Base-by-base conservation (phyloP, 2,329 filamentous ascomycete genomes). In the Ceratocystis smalleyi region DNA sequence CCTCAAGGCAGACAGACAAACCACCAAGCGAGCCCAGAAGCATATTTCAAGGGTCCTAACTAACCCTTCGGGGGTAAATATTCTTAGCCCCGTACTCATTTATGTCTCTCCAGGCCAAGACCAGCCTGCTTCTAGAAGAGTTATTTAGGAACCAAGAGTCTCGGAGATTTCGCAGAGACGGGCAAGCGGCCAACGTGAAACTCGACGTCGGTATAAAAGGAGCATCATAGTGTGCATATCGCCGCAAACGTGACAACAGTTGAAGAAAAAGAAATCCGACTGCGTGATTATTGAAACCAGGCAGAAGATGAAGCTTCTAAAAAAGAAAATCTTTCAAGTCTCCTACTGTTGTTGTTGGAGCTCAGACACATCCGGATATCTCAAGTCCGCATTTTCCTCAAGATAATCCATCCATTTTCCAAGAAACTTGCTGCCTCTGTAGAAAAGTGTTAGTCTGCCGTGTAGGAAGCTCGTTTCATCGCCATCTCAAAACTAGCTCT, bases 321-420 rank as follows among this genome's bases (percentile, higher is more conserved):
- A 43, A 55, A 55, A 43, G 47, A 51, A 35, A 65, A 22, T 27
- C 27, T 17, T 19, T 32, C 27, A 40, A 54, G 47, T 15, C 54
- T 17, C 22, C 27, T 47, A 64, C 54, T 59, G 60, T 43, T 49
- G 51, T 30, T 47, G 43, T 51, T 65, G 64, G 15, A 80, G 68
- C 12, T 73, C 73, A 5, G 77, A 73, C 47, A 84, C 71, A 71
- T 94, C 88, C 2, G 92, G 90, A 75, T 96, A 97, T 71, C 94
- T 80, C 69, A 97, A 76, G 75, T 97, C 92, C 6, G 91, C 88
- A 70, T 95, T 79, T 68, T 96, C 89, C 74, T 97, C 92, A 35
- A 97, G 78, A 73, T 87, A 92, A 8, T 80, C 82, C 89, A 96
- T 96, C 94, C 92, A 97, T 67, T 80, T 80, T 74, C 89, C 91